Evolutionary conservation across 768 basidiomycete species (phyloP).

Genomic region (Serendipita vermifera): DNA sequence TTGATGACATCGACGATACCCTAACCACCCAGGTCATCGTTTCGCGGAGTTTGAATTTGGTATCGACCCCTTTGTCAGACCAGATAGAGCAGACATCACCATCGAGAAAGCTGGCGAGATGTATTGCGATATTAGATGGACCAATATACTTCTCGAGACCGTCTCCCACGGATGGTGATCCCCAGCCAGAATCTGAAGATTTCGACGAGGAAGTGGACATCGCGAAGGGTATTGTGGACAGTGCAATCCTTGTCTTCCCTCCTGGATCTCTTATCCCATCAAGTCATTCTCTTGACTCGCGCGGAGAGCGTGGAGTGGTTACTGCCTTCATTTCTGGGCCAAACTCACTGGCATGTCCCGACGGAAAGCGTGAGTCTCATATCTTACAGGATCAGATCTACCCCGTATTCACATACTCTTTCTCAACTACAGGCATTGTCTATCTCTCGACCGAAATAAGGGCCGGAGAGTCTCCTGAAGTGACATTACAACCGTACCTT

Average conservation of each 20-base stretch:
- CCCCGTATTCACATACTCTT: constrained; percentile 8
- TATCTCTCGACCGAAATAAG: constrained; percentile 30
- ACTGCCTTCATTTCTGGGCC: constrained; percentile 59
- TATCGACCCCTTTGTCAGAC: constrained; percentile 47
- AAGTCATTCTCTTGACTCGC: constrained; percentile 31
- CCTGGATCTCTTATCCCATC: constrained; percentile 36
- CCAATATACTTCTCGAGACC: constrained; percentile 24
- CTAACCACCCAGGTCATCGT: constrained; percentile 15
- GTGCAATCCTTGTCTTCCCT: constrained; percentile 61
- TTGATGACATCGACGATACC: constrained; percentile 14
- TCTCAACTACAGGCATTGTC: constrained; percentile 37
- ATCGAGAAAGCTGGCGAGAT: constrained; percentile 33
- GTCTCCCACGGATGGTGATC: constrained; percentile 10
- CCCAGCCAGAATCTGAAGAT: constrained; percentile 17
- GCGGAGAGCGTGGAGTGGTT: constrained; percentile 29
- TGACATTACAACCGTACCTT: constrained; percentile 45
- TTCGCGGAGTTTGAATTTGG: constrained; percentile 33
- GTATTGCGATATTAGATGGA: constrained; percentile 39
- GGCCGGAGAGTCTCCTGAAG: constrained; percentile 25
- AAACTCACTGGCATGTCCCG: constrained; percentile 59
- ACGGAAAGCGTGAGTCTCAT: constrained; percentile 50
- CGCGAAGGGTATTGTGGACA: constrained; percentile 32
- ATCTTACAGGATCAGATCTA: background rate
- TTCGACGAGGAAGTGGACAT: constrained; percentile 15
- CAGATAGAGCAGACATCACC: constrained; percentile 43